Evolutionary conservation across 2,329 filamentous ascomycete species (phyloP).

Genomic region (Botrytis hyacinthi): DNA sequence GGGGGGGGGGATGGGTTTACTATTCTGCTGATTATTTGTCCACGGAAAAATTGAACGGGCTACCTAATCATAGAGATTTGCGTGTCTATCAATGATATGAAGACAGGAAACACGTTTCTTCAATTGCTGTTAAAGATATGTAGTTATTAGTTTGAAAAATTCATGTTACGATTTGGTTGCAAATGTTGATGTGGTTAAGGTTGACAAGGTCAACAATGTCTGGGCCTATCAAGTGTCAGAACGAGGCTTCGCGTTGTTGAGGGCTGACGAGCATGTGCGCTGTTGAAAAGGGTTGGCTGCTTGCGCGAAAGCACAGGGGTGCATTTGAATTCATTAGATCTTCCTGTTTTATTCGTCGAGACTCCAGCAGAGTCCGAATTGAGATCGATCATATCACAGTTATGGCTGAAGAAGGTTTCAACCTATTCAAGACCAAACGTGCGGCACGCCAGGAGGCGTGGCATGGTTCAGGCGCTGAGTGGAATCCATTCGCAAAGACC

Average conservation of each 20-base stretch:
- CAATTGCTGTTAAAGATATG: not conserved
- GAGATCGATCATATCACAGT: not conserved
- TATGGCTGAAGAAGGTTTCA: not conserved
- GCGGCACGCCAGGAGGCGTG: constrained; percentile 36
- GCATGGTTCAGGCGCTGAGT: constrained; percentile 20
- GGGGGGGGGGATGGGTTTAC: no score
- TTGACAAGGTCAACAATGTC: not conserved
- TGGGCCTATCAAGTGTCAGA: not conserved
- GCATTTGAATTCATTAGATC: not conserved
- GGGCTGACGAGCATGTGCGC: not conserved
- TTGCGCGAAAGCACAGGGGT: not conserved
- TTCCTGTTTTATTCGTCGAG: not conserved
- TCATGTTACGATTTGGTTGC: not conserved
- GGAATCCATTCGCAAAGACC: not conserved
- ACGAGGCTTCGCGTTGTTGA: fast-evolving
- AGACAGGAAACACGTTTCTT: no score
- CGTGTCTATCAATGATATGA: no score
- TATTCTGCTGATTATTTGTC: not conserved
- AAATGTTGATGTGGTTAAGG: not conserved
- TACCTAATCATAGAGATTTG: no score
- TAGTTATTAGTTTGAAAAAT: not conserved
- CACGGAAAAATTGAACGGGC: no score
- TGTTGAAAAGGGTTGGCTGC: not conserved
- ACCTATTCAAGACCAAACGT: constrained; percentile 27
- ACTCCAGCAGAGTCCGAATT: not conserved